These are phyloP conservation scores for Mycena belliarum DNA, from an alignment of 768 basidiomycete species.

Conservation along the genomic window DNA sequence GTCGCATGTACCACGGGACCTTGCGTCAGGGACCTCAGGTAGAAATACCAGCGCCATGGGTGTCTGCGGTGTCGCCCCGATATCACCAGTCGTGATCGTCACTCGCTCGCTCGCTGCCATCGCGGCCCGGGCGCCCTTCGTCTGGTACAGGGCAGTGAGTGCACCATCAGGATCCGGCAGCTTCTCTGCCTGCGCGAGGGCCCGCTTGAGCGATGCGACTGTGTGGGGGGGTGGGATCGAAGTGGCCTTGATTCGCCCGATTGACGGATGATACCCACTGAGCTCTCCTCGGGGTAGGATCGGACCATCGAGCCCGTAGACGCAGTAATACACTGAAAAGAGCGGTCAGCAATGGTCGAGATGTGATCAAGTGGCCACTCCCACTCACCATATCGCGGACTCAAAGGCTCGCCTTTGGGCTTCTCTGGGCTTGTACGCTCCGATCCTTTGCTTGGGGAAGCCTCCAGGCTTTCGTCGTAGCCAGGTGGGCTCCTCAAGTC, in stretches of 20 bases:
- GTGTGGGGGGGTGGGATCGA: constrained; percentile 3
- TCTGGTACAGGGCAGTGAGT: neutral
- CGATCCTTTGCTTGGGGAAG: too few relatives aligned
- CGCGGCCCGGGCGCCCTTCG: neutral
- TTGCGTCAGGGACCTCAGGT: neutral
- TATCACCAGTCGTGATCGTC: neutral
- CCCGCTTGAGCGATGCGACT: neutral
- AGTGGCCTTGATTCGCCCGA: constrained; percentile 1
- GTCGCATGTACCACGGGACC: neutral
- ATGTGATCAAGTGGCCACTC: too few relatives aligned
- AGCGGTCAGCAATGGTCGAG: too few relatives aligned
- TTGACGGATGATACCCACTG: too few relatives aligned
- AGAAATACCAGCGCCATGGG: neutral
- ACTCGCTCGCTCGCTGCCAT: neutral
- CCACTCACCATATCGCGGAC: too few relatives aligned
- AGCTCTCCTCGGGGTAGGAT: too few relatives aligned
- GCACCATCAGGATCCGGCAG: neutral
- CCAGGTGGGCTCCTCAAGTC: too few relatives aligned
- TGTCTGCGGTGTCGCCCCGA: constrained; percentile 4
- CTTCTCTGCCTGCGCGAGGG: neutral
- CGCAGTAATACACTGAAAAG: too few relatives aligned
- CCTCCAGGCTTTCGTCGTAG: too few relatives aligned
- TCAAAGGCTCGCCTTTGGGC: too few relatives aligned
- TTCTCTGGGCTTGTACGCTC: too few relatives aligned
- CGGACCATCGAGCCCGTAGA: too few relatives aligned